A percentile compares a stretch with the other conserved stretches of the same genome.
Conservation (phyloP, 2,329 filamentous ascomycete genomes). For the Fusarium subtropicale region DNA sequence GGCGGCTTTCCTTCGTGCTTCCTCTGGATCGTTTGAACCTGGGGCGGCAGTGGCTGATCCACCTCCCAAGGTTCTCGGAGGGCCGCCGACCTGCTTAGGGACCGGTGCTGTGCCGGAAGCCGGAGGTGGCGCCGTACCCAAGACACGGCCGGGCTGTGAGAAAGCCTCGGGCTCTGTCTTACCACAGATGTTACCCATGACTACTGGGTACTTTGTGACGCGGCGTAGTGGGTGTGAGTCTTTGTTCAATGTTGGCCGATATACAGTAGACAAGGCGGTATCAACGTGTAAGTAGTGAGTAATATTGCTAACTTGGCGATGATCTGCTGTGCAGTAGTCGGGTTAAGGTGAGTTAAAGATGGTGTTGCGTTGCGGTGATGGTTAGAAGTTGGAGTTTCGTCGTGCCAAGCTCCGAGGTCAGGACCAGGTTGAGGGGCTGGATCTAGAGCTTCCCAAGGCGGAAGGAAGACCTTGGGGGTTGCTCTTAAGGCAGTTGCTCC, state of each 20-base stretch:
- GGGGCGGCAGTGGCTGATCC: slow-evolving; percentile 45
- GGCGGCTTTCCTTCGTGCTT: slow-evolving; percentile 79
- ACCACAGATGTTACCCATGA: slow-evolving; percentile 90
- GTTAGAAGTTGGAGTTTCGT: slow-evolving; percentile 19
- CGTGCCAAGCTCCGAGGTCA: slow-evolving; percentile 32
- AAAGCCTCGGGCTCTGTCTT: slow-evolving; percentile 79
- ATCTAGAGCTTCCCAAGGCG: background rate
- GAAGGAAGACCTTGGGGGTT: background rate
- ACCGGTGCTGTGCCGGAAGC: slow-evolving; percentile 63
- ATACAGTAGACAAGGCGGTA: background rate
- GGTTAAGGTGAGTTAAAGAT: background rate
- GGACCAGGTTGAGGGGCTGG: slow-evolving; percentile 23
- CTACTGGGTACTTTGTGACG: background rate
- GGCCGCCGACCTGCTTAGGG: slow-evolving; percentile 65
- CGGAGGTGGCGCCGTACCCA: slow-evolving; percentile 66
- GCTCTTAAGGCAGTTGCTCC: background rate
- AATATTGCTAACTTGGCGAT: background rate
- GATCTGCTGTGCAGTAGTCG: background rate
- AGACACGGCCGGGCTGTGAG: slow-evolving; percentile 76
- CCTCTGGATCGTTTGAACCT: slow-evolving; percentile 54
- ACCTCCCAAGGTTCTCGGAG: slow-evolving; percentile 73
- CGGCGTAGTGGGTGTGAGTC: background rate
- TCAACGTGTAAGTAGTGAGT: background rate
- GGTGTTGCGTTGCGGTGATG: slow-evolving; percentile 23
- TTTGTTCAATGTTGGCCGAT: background rate